A percentile compares a stretch with the other conserved stretches of the same genome.
These are phyloP conservation scores for Acacia acuminata DNA, from an alignment of 306 rosid species.

Conservation along the genomic window DNA sequence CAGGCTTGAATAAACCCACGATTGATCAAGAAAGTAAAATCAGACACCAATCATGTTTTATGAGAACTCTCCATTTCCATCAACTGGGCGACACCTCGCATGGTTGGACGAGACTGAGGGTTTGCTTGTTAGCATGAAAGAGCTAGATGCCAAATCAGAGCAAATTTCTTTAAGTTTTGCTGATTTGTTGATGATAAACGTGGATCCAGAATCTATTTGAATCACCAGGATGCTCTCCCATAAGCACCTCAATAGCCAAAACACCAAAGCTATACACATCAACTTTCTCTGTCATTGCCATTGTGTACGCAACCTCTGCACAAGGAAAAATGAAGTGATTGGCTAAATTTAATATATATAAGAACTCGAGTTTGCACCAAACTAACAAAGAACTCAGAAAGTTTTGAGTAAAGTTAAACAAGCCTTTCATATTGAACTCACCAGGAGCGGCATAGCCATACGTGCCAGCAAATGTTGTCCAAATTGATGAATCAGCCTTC, in stretches of 20 bases:
- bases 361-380: no score
- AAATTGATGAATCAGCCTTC: not conserved
- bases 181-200: not conserved
- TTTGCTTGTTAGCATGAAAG: not conserved
- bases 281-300: not conserved
- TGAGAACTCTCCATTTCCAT: not conserved
- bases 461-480: slow-evolving; percentile 1
- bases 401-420: no score
- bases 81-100: not conserved
- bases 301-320: not conserved
- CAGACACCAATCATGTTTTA: no score
- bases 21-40: no score
- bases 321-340: not conserved
- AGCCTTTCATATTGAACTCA: not conserved
- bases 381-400: no score
- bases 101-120: not conserved
- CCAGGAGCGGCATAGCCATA: not conserved
- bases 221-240: not conserved
- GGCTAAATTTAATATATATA: no score
- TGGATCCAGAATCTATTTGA: not conserved
- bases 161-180: not conserved
- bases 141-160: not conserved
- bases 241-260: not conserved
- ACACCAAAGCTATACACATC: slow-evolving; percentile 9
- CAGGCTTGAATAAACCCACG: no score